A percentile compares a stretch with the other conserved stretches of the same genome.
Evolutionary conservation across 1,284 basidiomycete species (phyloP).

Genomic region (Microbotryum saponariae): DNA sequence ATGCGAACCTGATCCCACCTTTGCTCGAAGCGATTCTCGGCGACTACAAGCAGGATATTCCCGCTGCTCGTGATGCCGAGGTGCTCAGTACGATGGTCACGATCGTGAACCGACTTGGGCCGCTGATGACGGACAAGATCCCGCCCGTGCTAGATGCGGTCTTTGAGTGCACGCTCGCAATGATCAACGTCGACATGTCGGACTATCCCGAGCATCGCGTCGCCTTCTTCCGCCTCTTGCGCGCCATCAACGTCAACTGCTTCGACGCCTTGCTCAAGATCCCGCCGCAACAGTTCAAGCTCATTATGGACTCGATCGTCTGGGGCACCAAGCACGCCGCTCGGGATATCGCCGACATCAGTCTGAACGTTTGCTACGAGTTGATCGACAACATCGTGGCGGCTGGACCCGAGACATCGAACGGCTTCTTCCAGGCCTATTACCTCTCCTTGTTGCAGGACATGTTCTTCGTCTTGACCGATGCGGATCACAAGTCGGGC

Average conservation of each 20-base stretch:
- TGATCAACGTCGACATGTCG: slow-evolving; percentile 95
- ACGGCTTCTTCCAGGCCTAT: slow-evolving; percentile 75
- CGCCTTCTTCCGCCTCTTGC: slow-evolving; percentile 93
- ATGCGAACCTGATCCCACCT: slow-evolving; percentile 86
- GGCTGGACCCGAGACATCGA: slow-evolving; percentile 68
- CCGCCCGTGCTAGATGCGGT: slow-evolving; percentile 92
- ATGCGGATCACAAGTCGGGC: slow-evolving; percentile 94
- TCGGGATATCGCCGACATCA: slow-evolving; percentile 96
- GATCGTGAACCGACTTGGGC: slow-evolving; percentile 76
- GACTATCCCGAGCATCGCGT: slow-evolving; percentile 97
- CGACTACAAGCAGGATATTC: slow-evolving; percentile 92
- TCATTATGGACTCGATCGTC: slow-evolving; percentile 96
- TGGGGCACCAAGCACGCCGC: slow-evolving; percentile 99
- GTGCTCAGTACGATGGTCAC: slow-evolving; percentile 97
- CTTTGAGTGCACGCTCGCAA: slow-evolving; percentile 92
- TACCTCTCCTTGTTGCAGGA: slow-evolving; percentile 90
- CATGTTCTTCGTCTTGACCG: slow-evolving; percentile 94
- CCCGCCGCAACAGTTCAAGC: slow-evolving; percentile 58
- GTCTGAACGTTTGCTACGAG: slow-evolving; percentile 89
- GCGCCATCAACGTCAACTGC: slow-evolving; percentile 87
- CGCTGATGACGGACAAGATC: slow-evolving; percentile 86
- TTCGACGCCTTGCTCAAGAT: slow-evolving; percentile 57
- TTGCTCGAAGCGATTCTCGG: slow-evolving; percentile 93
- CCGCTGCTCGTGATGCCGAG: slow-evolving; percentile 89
- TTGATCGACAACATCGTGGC: slow-evolving; percentile 91